These are phyloP conservation scores for Fusarium burgessii DNA, from an alignment of 2,329 filamentous ascomycete species.

Conservation along the genomic window DNA sequence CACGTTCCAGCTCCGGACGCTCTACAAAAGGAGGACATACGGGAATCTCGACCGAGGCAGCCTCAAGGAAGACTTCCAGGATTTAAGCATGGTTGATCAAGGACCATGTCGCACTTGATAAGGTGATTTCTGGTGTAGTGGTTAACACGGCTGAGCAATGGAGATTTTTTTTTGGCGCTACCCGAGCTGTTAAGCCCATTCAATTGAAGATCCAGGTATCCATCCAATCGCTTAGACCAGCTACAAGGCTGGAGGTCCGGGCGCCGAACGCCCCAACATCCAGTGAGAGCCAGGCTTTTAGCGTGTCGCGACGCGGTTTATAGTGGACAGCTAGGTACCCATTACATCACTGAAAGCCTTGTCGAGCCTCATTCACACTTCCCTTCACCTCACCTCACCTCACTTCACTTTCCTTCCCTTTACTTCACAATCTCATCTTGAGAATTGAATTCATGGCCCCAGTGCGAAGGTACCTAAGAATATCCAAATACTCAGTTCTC, in stretches of 20 bases:
- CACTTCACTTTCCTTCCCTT: not conserved
- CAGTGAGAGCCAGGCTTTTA: conserved; percentile 26
- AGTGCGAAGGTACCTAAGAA: conserved; percentile 87
- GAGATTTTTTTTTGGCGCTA: conserved; percentile 43
- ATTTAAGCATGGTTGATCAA: conserved; percentile 61
- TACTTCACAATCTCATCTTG: not conserved
- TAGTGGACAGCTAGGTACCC: conserved; percentile 23
- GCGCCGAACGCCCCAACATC: not conserved
- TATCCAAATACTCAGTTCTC: conserved; percentile 93
- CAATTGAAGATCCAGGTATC: conserved; percentile 23
- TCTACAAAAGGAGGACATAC: conserved; percentile 55
- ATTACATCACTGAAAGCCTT: conserved; percentile 41
- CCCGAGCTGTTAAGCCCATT: conserved; percentile 4
- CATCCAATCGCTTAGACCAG: conserved; percentile 27
- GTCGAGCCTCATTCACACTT: conserved; percentile 13
- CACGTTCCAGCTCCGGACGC: not conserved
- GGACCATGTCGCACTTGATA: conserved; percentile 46
- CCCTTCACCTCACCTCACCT: not conserved
- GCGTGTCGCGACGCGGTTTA: conserved; percentile 29
- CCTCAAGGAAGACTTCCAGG: conserved; percentile 79
- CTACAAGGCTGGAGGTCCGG: conserved; percentile 44
- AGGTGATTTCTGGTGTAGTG: conserved; percentile 7
- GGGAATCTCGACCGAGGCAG: conserved; percentile 81
- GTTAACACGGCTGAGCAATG: conserved; percentile 34
- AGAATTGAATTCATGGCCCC: conserved; percentile 76